Evolutionary conservation across 371 early-diverging fungal genomes (phyloP).

Genomic region (Mucor velutinosus): DNA sequence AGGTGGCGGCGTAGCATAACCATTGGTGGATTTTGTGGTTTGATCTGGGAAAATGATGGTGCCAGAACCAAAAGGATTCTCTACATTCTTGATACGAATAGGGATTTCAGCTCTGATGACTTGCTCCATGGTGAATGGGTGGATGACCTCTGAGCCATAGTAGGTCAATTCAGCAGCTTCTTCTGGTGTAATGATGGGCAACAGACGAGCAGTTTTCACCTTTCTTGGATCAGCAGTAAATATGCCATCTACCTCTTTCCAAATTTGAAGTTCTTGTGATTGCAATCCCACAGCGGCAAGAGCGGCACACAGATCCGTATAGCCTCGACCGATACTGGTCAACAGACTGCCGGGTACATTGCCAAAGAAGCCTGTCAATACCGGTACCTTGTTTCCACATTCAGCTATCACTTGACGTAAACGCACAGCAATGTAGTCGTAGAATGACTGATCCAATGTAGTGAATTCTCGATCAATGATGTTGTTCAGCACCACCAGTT

Average conservation of each 20-base stretch:
- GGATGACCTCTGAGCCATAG: slow-evolving; percentile 97
- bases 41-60: slow-evolving; percentile 86
- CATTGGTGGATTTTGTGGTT: slow-evolving; percentile 23
- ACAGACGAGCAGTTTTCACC: slow-evolving; percentile 82
- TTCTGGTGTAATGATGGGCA: slow-evolving; percentile 95
- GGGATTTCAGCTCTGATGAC: slow-evolving; percentile 93
- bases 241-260: slow-evolving; percentile 99
- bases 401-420: slow-evolving; percentile 63
- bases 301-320: slow-evolving; percentile 98
- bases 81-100: slow-evolving; percentile 97
- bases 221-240: slow-evolving; percentile 99
- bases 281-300: slow-evolving; percentile 87
- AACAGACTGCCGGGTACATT: slow-evolving; percentile 93
- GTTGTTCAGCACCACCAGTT: slow-evolving; percentile 81
- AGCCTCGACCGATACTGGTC: slow-evolving; percentile 94
- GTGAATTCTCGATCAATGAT: slow-evolving; percentile 76
- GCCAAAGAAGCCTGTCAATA: slow-evolving; percentile 96
- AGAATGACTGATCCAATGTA: slow-evolving; percentile 86
- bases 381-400: slow-evolving; percentile 73
- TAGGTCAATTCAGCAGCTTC: slow-evolving; percentile 98
- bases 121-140: slow-evolving; percentile 99
- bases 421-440: slow-evolving; percentile 79
- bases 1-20: slow-evolving; percentile 55
- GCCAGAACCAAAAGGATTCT: slow-evolving; percentile 87
- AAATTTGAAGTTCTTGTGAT: slow-evolving; percentile 92